A percentile compares a stretch with the other conserved stretches of the same genome.
Evolutionary conservation across 2,329 filamentous ascomycete genomes (phyloP).

Genomic region (Sporothrix mexicana): DNA sequence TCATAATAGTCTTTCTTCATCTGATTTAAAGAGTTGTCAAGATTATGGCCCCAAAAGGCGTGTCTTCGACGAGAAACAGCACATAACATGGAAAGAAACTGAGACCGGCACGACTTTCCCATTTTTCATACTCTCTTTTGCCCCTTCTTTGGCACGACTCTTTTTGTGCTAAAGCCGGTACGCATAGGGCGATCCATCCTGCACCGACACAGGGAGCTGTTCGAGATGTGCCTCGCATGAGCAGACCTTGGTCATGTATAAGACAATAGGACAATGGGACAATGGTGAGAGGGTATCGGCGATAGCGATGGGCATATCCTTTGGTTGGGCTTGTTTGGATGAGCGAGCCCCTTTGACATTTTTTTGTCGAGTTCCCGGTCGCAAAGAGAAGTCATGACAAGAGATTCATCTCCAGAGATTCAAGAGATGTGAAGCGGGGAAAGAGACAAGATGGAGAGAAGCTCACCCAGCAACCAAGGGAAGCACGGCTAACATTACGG

Average conservation of each 20-base stretch:
- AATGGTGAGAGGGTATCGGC: not conserved
- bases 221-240: not conserved
- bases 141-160: not conserved
- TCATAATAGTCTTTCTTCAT: not conserved
- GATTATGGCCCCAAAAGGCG: too few relatives aligned
- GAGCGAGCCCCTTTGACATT: too few relatives aligned
- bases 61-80: not conserved
- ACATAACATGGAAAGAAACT: too few relatives aligned
- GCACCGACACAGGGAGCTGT: slow-evolving; percentile 4
- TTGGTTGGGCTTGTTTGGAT: not conserved
- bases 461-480: too few relatives aligned
- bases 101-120: slow-evolving; percentile 5
- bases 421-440: not conserved
- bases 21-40: not conserved
- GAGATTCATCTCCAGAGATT: too few relatives aligned
- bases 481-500: too few relatives aligned
- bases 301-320: not conserved
- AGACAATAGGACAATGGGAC: not conserved
- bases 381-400: not conserved
- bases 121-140: not conserved
- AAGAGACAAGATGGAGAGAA: not conserved
- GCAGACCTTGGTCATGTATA: not conserved
- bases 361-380: slow-evolving; percentile 16
- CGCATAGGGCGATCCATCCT: slow-evolving; percentile 14
- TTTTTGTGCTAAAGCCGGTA: not conserved